Conservation (phyloP, 2,329 filamentous ascomycete species). For the Dothidotthia symphoricarpi region DNA sequence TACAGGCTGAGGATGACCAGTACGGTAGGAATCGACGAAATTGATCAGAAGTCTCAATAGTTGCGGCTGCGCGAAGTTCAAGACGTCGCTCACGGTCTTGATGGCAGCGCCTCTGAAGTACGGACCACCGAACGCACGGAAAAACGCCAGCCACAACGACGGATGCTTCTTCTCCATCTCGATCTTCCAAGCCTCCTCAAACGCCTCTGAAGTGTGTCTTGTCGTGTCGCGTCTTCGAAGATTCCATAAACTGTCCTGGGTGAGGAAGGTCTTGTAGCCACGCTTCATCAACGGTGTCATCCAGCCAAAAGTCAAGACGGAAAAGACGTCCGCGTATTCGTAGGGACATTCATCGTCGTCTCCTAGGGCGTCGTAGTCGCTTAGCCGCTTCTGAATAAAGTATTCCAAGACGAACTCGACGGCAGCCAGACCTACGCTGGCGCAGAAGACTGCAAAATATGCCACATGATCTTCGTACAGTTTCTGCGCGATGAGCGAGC, state of each 20-base stretch:
- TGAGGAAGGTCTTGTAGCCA: constrained; percentile 87
- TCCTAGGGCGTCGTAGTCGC: constrained; percentile 65
- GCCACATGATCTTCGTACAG: constrained; percentile 63
- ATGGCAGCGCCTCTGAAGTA: constrained; percentile 80
- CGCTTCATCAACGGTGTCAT: constrained; percentile 98
- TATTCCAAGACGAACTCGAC: constrained; percentile 79
- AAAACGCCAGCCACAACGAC: constrained; percentile 82
- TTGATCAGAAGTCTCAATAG: constrained; percentile 78
- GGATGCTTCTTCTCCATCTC: constrained; percentile 72
- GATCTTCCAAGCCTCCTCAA: constrained; percentile 72
- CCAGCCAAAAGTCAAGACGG: constrained; percentile 91
- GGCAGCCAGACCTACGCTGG: constrained; percentile 67
- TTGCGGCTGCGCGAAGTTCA: constrained; percentile 90
- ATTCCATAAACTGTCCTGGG: constrained; percentile 94
- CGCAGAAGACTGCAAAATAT: constrained; percentile 75
- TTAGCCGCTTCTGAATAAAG: constrained; percentile 76
- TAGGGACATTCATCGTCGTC: constrained; percentile 71
- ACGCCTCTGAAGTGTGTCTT: constrained; percentile 64
- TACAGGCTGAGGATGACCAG: constrained; percentile 67
- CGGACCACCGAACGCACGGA: constrained; percentile 78
- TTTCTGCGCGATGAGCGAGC: constrained; percentile 78
- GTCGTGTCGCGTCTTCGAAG: constrained; percentile 79
- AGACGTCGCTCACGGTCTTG: constrained; percentile 81
- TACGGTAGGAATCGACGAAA: constrained; percentile 75
- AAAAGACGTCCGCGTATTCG: constrained; percentile 93